A percentile compares a stretch with the other conserved stretches of the same genome.
These are phyloP conservation scores for Cordyceps cateniannulata DNA, from an alignment of 2,329 filamentous ascomycete genomes.

Conservation along the genomic window DNA sequence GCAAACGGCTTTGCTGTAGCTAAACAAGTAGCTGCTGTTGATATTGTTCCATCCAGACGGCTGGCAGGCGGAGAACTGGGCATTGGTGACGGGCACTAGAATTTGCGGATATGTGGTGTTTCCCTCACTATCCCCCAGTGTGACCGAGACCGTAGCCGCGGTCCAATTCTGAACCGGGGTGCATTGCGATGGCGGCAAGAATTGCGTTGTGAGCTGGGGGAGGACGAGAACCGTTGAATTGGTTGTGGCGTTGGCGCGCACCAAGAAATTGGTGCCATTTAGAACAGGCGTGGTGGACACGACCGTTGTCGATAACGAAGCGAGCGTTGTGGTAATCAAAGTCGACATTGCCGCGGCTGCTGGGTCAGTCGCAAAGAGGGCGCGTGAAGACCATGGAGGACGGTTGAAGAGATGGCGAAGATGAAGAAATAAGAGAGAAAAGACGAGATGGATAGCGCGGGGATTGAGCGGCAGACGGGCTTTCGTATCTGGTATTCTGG, in stretches of 20 bases:
- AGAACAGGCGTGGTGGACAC: neutral
- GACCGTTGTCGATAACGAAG: neutral
- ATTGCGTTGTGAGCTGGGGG: constrained; percentile 7
- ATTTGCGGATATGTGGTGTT: constrained; percentile 1
- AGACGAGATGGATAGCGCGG: neutral
- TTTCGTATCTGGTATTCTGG: constrained; percentile 3
- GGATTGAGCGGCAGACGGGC: neutral
- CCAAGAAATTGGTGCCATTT: neutral
- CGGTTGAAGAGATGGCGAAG: neutral
- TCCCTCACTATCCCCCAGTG: neutral
- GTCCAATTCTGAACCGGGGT: constrained; percentile 9
- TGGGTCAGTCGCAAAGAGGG: neutral
- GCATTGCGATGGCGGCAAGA: constrained; percentile 1
- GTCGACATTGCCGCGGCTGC: constrained; percentile 5
- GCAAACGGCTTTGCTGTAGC: constrained; percentile 9
- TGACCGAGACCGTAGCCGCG: neutral
- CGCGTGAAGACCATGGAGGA: neutral
- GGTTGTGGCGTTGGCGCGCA: neutral
- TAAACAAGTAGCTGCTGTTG: neutral
- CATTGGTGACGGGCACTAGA: constrained; percentile 3
- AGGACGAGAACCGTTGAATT: constrained; percentile 1
- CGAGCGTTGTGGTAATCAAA: neutral
- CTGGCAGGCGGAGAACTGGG: constrained; percentile 7
- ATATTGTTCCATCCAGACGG: constrained; percentile 9
- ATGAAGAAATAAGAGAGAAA: neutral